Conservation (phyloP, 768 basidiomycete species). For the Cytidiella melzeri region DNA sequence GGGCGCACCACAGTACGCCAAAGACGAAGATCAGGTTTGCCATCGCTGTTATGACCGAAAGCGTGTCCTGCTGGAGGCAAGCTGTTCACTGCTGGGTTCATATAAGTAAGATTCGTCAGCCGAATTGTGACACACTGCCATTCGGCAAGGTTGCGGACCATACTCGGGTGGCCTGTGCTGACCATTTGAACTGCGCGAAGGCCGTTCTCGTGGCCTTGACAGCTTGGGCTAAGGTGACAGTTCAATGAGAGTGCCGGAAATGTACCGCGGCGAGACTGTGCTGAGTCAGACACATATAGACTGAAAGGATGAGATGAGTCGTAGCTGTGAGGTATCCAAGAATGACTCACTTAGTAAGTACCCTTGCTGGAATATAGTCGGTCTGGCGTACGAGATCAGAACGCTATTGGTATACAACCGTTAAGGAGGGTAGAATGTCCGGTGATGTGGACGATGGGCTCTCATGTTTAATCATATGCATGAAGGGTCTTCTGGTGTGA, state of each 20-base stretch:
- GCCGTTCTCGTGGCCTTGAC: not conserved
- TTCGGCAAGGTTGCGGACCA: not conserved
- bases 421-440: not conserved
- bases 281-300: not conserved
- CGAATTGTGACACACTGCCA: not conserved
- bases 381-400: not conserved
- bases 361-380: not conserved
- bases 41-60: not conserved
- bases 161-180: not conserved
- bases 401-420: not conserved
- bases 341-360: not conserved
- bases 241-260: not conserved
- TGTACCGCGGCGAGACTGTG: not conserved
- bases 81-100: not conserved
- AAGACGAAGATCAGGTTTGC: not conserved
- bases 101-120: not conserved
- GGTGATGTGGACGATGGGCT: not conserved
- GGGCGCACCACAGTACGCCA: not conserved
- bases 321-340: not conserved
- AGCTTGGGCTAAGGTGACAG: not conserved
- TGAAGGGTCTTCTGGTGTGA: not conserved
- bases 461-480: not conserved
- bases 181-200: not conserved
- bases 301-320: not conserved
- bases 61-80: not conserved